phyloP scores from a whole-genome alignment of 805 yeast species.

The Hanseniaspora valbyensis region DNA sequence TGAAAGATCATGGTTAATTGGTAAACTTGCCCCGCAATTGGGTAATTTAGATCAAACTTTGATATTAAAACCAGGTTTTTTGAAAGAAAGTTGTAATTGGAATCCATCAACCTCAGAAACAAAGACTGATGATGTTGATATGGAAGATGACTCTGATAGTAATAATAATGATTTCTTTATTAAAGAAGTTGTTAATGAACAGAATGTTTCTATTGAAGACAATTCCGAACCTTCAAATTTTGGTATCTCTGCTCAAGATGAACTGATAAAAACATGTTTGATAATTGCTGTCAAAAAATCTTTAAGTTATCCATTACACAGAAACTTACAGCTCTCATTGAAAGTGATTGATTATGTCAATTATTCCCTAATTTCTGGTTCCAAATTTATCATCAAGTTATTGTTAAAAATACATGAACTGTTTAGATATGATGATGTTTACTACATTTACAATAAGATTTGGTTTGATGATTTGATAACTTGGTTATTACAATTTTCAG shows the following conservation, averaged over 20 bases:
- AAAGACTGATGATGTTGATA: constrained; percentile 21
- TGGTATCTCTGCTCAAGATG: not conserved
- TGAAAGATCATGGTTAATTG: constrained; percentile 92
- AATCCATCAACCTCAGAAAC: constrained; percentile 7
- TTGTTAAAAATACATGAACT: constrained; percentile 55
- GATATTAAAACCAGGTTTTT: constrained; percentile 23
- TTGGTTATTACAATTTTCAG: constrained; percentile 55
- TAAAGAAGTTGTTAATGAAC: constrained; percentile 15
- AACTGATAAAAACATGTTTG: constrained; percentile 43
- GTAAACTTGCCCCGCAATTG: constrained; percentile 72
- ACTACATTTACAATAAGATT: constrained; percentile 71
- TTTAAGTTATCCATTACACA: constrained; percentile 65
- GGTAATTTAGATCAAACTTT: constrained; percentile 57
- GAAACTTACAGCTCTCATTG: constrained; percentile 50
- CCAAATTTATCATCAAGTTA: constrained; percentile 48
- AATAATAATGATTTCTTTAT: constrained; percentile 1
- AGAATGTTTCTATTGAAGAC: constrained; percentile 4
- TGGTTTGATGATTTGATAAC: constrained; percentile 65
- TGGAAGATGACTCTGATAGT: constrained; percentile 6
- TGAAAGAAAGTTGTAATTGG: constrained; percentile 16
- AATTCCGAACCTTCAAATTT: not conserved
- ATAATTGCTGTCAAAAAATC: constrained; percentile 62
- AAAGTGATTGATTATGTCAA: constrained; percentile 71
- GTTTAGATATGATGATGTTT: constrained; percentile 72
- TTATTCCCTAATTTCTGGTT: constrained; percentile 55